Base-by-base conservation (phyloP, 192 early-diverging fungal genomes). In the Diversispora epigaea region DNA sequence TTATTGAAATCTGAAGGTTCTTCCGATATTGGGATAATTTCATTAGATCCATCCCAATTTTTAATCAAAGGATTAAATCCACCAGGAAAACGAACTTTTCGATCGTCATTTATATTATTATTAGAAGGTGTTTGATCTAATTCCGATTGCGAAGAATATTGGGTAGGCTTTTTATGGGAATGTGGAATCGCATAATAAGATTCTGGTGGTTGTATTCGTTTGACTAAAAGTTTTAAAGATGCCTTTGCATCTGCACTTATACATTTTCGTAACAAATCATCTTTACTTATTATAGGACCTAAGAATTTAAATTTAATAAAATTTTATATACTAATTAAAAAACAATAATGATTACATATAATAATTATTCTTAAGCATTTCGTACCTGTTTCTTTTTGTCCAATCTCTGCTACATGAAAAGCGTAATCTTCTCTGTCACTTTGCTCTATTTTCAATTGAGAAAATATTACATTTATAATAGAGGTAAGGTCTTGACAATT, bases 401-500 rank as follows among this genome's bases (percentile, higher is more conserved):
- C 60, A 22, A 62, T 63, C n/a, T 62, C 60, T 8, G 60, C 47
- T 7, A 63, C 39, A 62, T 74, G 47, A 32, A 74, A 46, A 22
- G 44, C n/a, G 50, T 47, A 49, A 19, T 47, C 6, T 19, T 74
- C 72, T n/a, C 43, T 47, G 10, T 74, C 72, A 49, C 19, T 21
- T 14, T 40, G 32, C 7, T 21, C 14, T 47, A 74, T 63, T 3
- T 40, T 15, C 14, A 74, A 50, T 32, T 19, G 22, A 62, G 74
- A 77, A 50, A 80, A 80, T 17, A 83, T 80, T 47, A 50, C 62
- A 50, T 80, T 72, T 62, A 80, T 83, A 19, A 83, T 79, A 41
- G 73, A 50, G 9, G 68, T 70, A 46, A 76, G 63, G 22, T 83
- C 78, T 25, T 77, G 77, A 6, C 76, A 68, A 19, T 69, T 79